These are phyloP conservation scores for Aplosporella prunicola DNA, from an alignment of 2,329 filamentous ascomycete genomes.

Conservation along the genomic window DNA sequence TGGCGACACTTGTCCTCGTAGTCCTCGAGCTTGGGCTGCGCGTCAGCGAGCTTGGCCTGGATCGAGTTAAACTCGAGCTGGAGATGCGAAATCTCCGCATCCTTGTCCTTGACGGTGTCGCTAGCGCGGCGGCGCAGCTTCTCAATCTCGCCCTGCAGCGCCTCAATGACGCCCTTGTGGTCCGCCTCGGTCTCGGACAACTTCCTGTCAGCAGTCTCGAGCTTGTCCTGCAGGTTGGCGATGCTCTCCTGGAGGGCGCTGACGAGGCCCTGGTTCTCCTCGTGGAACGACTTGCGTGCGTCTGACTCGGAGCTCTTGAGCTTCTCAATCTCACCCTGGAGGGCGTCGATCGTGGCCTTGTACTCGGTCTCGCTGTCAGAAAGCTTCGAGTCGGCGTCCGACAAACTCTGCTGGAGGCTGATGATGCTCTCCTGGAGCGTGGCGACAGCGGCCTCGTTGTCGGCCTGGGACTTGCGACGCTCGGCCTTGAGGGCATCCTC, in stretches of 20 bases:
- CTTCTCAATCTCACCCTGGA: conserved; percentile 4
- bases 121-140: too few species aligned
- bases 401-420: conserved; percentile 6
- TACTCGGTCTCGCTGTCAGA: background rate
- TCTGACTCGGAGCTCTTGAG: too few species aligned
- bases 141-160: conserved; percentile 8
- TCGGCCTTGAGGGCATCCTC: background rate
- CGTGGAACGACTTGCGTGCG: too few species aligned
- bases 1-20: conserved; percentile 10
- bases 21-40: conserved; percentile 8
- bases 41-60: too few species aligned
- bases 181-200: conserved; percentile 4
- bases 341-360: background rate
- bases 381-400: background rate
- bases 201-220: conserved; percentile 4
- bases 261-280: too few species aligned
- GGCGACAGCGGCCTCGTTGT: background rate
- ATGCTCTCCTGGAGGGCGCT: too few species aligned
- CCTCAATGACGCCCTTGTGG: conserved; percentile 5
- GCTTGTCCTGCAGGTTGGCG: too few species aligned
- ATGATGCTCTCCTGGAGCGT: background rate
- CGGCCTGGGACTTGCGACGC: too few species aligned
- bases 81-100: too few species aligned
- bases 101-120: too few species aligned
- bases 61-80: too few species aligned